Base-by-base conservation (phyloP, 192 early-diverging fungal species). In the Geranomyces variabilis region DNA sequence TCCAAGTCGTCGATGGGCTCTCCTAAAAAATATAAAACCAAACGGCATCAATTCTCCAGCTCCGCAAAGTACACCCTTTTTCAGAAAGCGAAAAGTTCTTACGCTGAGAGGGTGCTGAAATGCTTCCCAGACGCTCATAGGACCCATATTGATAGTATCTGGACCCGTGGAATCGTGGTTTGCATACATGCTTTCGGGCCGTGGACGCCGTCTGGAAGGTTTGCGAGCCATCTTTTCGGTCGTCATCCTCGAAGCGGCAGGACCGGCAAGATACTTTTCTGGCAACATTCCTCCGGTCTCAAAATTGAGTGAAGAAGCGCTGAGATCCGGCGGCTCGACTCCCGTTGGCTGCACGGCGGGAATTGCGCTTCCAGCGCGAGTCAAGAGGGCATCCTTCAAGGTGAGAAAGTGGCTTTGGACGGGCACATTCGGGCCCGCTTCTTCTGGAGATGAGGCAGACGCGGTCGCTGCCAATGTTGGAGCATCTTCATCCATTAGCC, bases 241-340 rank as follows among this genome's bases (percentile, higher is more conserved):
- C 7, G 24, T 26, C 4, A 26, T 26, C 19, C 24, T n/a, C 7
- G 29, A 28, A 26, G 58, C 17, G 22, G 58, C 58, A 33, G 58
- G 58, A 29, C 66, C 33, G n/a, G 66, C 66, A n/a, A 68, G 45
- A 36, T 70, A 70, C 43, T 70, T 70, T 19, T 44, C 56, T 2
- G 68, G 68, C 10, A 70, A 21, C 55, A 70, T 57, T 17, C 68
- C 68, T 29, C 68, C 68, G 41, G 63, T 64, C 43, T 70, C 68
- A 46, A 70, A 70, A 26, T 70, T 70, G 34, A 70, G 58, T 29
- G 68, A 70, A 12, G 68, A 70, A 43, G 68, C 68, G 68, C 68
- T 70, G 14, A 70, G 43, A 61, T 70, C 68, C 22, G 68, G 68
- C 0, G 68, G 68, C 26, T 70, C 68, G 4, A 70, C 36, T 4